Evolutionary conservation across 2,329 filamentous ascomycete genomes (phyloP).

Genomic region (Monosporascus sp.): DNA sequence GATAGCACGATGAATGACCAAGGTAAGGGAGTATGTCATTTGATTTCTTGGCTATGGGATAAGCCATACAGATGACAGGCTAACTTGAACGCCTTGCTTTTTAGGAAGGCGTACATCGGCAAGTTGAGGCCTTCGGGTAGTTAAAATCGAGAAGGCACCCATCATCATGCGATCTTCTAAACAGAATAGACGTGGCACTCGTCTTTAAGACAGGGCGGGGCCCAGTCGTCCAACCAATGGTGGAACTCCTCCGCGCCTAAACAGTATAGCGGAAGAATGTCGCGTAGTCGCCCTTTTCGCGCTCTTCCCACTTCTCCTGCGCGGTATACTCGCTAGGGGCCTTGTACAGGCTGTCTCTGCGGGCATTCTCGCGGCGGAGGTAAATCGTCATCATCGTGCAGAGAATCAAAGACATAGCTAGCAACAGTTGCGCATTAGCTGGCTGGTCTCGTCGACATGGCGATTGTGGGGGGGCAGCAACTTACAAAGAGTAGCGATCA

Average conservation of each 20-base stretch:
- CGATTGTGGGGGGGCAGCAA: neutral
- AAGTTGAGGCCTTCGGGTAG: no score
- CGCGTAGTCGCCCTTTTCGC: conserved; percentile 52
- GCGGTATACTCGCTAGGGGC: conserved; percentile 43
- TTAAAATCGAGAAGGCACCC: no score
- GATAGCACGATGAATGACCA: no score
- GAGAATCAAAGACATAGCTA: conserved; percentile 41
- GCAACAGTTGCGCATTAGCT: neutral
- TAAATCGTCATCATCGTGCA: conserved; percentile 53
- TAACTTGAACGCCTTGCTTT: no score
- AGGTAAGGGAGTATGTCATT: no score
- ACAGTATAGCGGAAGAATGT: conserved; percentile 50
- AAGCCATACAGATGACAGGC: no score
- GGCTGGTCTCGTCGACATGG: conserved; percentile 14
- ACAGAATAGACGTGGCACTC: no score
- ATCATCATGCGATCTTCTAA: no score
- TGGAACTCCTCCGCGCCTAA: conserved; percentile 14
- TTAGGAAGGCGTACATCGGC: no score
- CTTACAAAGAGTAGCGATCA: conserved; percentile 30
- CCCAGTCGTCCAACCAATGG: no score
- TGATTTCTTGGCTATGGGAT: no score
- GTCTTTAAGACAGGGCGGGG: no score
- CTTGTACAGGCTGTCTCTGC: conserved; percentile 45
- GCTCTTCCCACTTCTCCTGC: conserved; percentile 47
- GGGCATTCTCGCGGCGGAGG: conserved; percentile 49